Conservation (phyloP, 2,329 filamentous ascomycete species). For the Eutypella sp. region DNA sequence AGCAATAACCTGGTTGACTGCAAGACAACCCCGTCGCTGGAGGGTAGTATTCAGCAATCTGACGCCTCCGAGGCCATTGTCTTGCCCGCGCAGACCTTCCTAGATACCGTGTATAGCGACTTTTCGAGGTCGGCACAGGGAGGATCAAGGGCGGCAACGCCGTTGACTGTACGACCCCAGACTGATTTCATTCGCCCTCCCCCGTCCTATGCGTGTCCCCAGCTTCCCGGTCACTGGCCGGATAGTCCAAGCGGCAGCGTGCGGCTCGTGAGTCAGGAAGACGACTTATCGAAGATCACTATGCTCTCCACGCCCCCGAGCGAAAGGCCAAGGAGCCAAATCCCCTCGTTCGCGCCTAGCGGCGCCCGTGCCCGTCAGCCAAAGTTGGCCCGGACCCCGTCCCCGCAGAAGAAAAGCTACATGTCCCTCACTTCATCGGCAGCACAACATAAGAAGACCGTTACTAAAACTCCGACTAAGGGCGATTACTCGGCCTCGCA, state of each 20-base stretch:
- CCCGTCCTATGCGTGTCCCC: constrained; percentile 22
- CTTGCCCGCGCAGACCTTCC: constrained; percentile 66
- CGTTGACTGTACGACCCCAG: constrained; percentile 59
- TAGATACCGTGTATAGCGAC: constrained; percentile 75
- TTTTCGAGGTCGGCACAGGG: constrained; percentile 48
- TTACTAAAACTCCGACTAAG: constrained; percentile 45
- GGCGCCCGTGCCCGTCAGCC: constrained; percentile 13
- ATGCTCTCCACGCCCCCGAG: constrained; percentile 22
- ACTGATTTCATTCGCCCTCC: constrained; percentile 39
- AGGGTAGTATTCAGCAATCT: constrained; percentile 68
- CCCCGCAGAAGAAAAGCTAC: constrained; percentile 30
- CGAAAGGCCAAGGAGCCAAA: constrained; percentile 8
- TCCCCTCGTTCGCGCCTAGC: constrained; percentile 11
- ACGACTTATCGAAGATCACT: constrained; percentile 20
- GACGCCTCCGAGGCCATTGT: constrained; percentile 80
- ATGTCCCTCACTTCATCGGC: constrained; percentile 43
- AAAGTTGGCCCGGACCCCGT: constrained; percentile 28
- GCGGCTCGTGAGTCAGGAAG: constrained; percentile 35
- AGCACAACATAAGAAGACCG: constrained; percentile 36
- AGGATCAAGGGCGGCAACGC: constrained; percentile 63
- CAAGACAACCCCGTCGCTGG: constrained; percentile 52
- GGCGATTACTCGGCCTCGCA: constrained; percentile 48
- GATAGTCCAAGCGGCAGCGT: constrained; percentile 40
- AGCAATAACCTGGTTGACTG: constrained; percentile 64
- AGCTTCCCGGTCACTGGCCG: constrained; percentile 18